phyloP scores from a whole-genome alignment of 352 stramenopile genomes.

The Globisporangium nodosum region DNA sequence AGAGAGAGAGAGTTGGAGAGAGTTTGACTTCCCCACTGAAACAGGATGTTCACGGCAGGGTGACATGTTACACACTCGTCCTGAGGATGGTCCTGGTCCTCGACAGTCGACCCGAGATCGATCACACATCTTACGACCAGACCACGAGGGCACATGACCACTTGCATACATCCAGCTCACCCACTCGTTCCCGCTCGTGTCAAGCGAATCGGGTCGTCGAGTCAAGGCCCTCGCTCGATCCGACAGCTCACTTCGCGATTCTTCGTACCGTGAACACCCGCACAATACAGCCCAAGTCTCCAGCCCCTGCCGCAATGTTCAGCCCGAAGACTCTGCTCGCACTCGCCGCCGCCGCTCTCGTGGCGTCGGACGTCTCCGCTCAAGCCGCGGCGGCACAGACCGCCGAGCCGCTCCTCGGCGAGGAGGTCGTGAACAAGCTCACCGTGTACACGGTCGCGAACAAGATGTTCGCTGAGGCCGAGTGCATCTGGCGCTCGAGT shows the following conservation, averaged over 20 bases:
- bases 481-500: slow-evolving; percentile 21
- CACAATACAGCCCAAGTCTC: not conserved
- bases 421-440: slow-evolving; percentile 14
- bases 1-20: not conserved
- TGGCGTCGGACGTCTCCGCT: slow-evolving; percentile 1
- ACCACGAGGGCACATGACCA: too few species aligned
- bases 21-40: not conserved
- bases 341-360: slow-evolving; percentile 5
- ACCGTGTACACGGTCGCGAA: slow-evolving; percentile 18
- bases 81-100: not conserved
- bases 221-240: not conserved
- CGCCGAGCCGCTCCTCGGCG: slow-evolving; percentile 16
- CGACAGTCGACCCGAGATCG: too few species aligned
- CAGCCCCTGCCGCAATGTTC: slow-evolving; percentile 12
- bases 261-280: not conserved
- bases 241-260: not conserved
- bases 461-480: slow-evolving; percentile 21
- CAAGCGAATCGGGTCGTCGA: not conserved
- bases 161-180: too few species aligned
- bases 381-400: not conserved
- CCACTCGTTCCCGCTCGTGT: not conserved
- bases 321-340: slow-evolving; percentile 14
- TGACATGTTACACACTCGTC: not conserved
- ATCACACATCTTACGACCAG: too few species aligned
- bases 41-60: not conserved